These are phyloP conservation scores for Suhomyces kilbournensis DNA, from an alignment of 805 yeast species.

Conservation along the genomic window DNA sequence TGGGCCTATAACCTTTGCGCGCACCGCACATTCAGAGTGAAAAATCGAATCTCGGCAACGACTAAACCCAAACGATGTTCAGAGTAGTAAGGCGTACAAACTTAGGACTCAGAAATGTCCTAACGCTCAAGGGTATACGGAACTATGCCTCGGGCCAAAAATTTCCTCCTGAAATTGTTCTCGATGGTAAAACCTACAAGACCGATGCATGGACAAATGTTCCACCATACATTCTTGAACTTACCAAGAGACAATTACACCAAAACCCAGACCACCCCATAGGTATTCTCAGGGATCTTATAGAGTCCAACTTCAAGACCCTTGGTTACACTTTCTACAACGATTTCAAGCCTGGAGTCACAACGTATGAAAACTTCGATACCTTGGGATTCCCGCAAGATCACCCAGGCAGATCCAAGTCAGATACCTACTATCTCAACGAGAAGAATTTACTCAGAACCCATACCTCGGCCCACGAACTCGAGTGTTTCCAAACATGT, in stretches of 20 bases:
- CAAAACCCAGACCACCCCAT: slow-evolving; percentile 78
- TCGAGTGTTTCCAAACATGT: slow-evolving; percentile 68
- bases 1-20: not conserved
- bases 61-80: not conserved
- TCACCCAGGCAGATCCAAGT: slow-evolving; percentile 89
- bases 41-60: not conserved
- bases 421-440: slow-evolving; percentile 91
- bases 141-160: slow-evolving; percentile 1
- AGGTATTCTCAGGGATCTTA: slow-evolving; percentile 73
- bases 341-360: slow-evolving; percentile 78
- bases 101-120: not conserved
- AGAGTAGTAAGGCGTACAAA: not conserved
- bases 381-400: slow-evolving; percentile 85
- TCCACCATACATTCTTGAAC: slow-evolving; percentile 64
- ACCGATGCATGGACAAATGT: slow-evolving; percentile 85
- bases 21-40: not conserved
- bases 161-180: slow-evolving; percentile 28
- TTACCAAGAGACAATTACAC: slow-evolving; percentile 74
- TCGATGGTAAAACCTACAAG: slow-evolving; percentile 51
- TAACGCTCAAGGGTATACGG: not conserved
- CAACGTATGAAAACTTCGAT: slow-evolving; percentile 83
- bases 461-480: slow-evolving; percentile 96
- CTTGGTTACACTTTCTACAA: slow-evolving; percentile 77
- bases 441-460: slow-evolving; percentile 72
- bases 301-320: slow-evolving; percentile 63